phyloP scores from a whole-genome alignment of 139 green algal genomes.

The Tetradesmus lagerheimii region DNA sequence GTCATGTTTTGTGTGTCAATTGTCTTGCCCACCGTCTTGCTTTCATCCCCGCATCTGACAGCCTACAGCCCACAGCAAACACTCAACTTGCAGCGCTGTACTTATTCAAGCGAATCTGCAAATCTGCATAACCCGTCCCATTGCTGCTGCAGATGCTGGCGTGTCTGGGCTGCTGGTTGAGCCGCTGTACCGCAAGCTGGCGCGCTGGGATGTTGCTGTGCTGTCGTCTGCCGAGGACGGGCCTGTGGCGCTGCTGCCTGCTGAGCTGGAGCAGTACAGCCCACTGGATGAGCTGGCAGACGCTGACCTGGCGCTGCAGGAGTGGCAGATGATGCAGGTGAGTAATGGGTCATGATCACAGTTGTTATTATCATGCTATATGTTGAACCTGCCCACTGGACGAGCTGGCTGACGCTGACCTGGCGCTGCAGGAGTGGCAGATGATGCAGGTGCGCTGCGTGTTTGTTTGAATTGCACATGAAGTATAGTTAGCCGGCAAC shows the following conservation, averaged over 20 bases:
- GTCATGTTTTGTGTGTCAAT: too few relatives aligned
- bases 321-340: conserved; percentile 47
- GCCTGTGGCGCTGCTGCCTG: conserved; percentile 71
- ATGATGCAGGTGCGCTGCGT: not conserved
- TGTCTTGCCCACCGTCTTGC: too few relatives aligned
- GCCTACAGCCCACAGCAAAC: too few relatives aligned
- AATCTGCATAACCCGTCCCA: too few relatives aligned
- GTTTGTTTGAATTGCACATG: too few relatives aligned
- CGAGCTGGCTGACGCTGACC: conserved; percentile 23
- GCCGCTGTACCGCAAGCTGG: conserved; percentile 33
- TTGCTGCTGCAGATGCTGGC: not conserved
- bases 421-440: conserved; percentile 6
- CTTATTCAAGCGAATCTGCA: too few relatives aligned
- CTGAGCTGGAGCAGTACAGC: conserved; percentile 65
- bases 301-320: conserved; percentile 46
- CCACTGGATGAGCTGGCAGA: conserved; percentile 20
- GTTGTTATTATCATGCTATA: too few relatives aligned
- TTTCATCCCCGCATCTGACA: too few relatives aligned
- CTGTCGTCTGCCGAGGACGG: conserved; percentile 26
- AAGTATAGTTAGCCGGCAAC: not conserved
- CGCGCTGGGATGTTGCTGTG: conserved; percentile 46
- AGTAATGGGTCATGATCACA: too few relatives aligned
- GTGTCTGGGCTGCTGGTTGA: conserved; percentile 15
- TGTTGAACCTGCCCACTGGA: conserved; percentile 17
- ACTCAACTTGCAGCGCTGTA: too few relatives aligned